phyloP scores from a whole-genome alignment of 129 eudicot species.

The Chrysanthemum lavandulifolium region DNA sequence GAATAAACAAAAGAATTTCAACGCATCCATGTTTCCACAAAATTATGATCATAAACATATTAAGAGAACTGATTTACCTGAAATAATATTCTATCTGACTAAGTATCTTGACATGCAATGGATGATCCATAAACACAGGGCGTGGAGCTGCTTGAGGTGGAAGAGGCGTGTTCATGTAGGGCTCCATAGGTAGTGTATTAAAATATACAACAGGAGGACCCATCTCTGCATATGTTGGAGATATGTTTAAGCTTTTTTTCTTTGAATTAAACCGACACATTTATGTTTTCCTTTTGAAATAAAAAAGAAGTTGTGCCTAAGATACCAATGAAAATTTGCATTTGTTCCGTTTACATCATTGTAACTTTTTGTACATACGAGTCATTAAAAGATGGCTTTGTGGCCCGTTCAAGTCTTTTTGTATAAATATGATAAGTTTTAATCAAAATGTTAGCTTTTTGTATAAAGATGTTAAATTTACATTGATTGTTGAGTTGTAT shows the following conservation, averaged over 20 bases:
- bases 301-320: neutral
- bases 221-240: slow-evolving; percentile 41
- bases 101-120: slow-evolving; percentile 36
- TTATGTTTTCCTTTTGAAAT: neutral
- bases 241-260: slow-evolving; percentile 9
- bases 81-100: slow-evolving; percentile 72
- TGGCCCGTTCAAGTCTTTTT: too few species aligned
- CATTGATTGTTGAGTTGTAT: neutral
- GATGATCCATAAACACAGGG: slow-evolving; percentile 24
- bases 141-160: slow-evolving; percentile 39
- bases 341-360: too few species aligned
- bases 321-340: too few species aligned
- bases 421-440: neutral
- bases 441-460: neutral
- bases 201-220: slow-evolving; percentile 38
- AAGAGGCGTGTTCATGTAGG: too few species aligned
- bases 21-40: neutral
- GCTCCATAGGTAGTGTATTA: slow-evolving; percentile 20
- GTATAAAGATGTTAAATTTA: neutral
- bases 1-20: neutral
- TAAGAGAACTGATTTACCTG: slow-evolving; percentile 39
- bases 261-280: neutral
- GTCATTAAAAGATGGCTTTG: too few species aligned
- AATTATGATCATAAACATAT: neutral
- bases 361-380: too few species aligned